Conservation (phyloP, 2,329 filamentous ascomycete species). For the Fusarium circinatum region DNA sequence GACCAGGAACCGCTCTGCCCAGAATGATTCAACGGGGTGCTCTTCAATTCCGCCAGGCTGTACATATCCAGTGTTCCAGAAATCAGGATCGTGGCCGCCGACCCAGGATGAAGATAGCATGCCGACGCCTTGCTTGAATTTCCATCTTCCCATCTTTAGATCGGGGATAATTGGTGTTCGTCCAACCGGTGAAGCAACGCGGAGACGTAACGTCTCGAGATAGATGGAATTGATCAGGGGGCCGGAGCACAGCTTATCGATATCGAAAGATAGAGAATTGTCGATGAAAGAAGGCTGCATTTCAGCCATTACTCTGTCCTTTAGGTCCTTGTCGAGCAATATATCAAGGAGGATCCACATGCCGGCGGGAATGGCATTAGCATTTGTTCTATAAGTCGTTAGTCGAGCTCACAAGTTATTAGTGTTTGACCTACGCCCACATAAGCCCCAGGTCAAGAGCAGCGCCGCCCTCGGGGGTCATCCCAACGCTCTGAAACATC, state of each 20-base stretch:
- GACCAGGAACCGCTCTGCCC: conserved; percentile 40
- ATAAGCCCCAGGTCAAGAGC: conserved; percentile 38
- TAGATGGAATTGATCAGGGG: conserved; percentile 51
- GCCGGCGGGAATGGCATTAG: conserved; percentile 37
- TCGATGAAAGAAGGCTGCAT: conserved; percentile 20
- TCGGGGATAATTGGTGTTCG: conserved; percentile 29
- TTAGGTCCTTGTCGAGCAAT: conserved; percentile 18
- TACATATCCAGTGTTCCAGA: conserved; percentile 34
- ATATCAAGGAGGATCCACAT: conserved; percentile 37
- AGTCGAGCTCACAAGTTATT: rapidly evolving
- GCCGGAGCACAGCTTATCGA: conserved; percentile 29
- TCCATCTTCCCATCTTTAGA: conserved; percentile 38
- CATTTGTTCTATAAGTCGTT: background rate
- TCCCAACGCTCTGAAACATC: conserved; percentile 23
- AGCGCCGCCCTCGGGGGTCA: conserved; percentile 23
- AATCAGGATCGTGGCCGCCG: conserved; percentile 13
- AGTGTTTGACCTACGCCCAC: conserved; percentile 27
- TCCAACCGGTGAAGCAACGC: conserved; percentile 32
- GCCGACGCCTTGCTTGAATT: conserved; percentile 17
- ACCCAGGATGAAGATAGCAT: conserved; percentile 32
- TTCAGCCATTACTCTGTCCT: conserved; percentile 16
- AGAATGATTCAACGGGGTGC: conserved; percentile 33
- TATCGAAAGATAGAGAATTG: conserved; percentile 21
- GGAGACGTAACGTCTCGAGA: conserved; percentile 48
- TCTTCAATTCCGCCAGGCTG: conserved; percentile 1